Conservation (phyloP, 208 protist genomes). For the Crithidia brevicula region DNA sequence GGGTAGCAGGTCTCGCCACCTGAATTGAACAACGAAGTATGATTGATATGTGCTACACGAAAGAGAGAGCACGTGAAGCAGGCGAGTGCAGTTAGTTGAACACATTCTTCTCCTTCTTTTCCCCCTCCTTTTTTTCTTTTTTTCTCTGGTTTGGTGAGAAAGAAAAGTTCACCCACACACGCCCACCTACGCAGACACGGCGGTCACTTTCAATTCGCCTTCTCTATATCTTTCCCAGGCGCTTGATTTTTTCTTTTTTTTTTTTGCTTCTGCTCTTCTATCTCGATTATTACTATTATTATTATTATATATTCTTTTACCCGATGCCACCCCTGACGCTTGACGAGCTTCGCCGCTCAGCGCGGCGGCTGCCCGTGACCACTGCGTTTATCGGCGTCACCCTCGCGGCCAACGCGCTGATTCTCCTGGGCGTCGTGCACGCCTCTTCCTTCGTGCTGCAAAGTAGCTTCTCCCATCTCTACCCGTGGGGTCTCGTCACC, state of each 20-base stretch:
- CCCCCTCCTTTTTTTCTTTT: too few species aligned
- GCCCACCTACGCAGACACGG: too few species aligned
- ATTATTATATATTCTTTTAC: too few species aligned
- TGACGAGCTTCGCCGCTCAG: neutral
- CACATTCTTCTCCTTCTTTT: too few species aligned
- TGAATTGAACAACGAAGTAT: too few species aligned
- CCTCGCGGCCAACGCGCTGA: neutral
- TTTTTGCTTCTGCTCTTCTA: neutral
- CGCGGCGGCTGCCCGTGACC: constrained; percentile 6
- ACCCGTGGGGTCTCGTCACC: constrained; percentile 24
- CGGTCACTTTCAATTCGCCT: too few species aligned
- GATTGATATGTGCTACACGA: too few species aligned
- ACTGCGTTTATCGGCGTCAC: neutral
- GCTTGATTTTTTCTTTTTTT: neutral
- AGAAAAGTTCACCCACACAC: too few species aligned
- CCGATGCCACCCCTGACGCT: neutral
- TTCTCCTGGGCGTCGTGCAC: neutral
- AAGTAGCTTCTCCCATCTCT: neutral
- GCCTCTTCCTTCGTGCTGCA: constrained; percentile 8
- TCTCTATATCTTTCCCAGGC: neutral
- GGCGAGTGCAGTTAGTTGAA: too few species aligned
- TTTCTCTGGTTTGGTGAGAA: too few species aligned
- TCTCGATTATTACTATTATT: neutral
- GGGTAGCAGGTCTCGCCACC: too few species aligned
- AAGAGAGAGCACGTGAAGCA: too few species aligned